A percentile compares a stretch with the other conserved stretches of the same genome.
Conservation (phyloP, 441 rosid genomes). For the Erodium texanum region DNA sequence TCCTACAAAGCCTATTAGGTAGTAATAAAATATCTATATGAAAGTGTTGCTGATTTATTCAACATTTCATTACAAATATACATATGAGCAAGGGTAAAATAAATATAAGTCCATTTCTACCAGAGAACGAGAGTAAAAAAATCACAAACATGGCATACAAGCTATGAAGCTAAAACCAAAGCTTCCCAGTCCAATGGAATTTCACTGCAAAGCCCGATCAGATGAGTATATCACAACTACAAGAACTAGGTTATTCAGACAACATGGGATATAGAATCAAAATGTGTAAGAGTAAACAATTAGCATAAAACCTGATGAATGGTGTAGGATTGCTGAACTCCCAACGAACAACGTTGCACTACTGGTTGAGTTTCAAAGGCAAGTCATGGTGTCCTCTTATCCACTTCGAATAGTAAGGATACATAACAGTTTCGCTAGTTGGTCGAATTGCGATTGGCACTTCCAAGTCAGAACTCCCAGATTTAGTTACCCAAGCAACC, state of each 20-base stretch:
- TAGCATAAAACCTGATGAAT: slow-evolving; percentile 62
- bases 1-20: background rate
- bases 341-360: slow-evolving; percentile 99
- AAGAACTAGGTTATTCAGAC: background rate
- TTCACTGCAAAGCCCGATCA: background rate
- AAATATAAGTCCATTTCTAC: background rate
- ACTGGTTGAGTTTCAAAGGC: slow-evolving; percentile 92
- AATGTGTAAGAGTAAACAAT: background rate
- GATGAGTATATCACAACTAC: background rate
- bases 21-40: background rate
- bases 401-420: slow-evolving; percentile 95
- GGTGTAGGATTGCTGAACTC: slow-evolving; percentile 99
- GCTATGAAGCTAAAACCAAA: no score
- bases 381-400: slow-evolving; percentile 95
- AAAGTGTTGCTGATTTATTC: background rate
- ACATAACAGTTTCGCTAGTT: slow-evolving; percentile 98
- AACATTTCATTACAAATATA: background rate
- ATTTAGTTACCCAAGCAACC: slow-evolving; percentile 99
- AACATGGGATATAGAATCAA: slow-evolving; percentile 2
- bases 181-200: no score
- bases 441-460: slow-evolving; percentile 94
- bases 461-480: slow-evolving; percentile 89
- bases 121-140: no score
- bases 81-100: background rate
- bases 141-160: background rate